Percentiles rank a stretch among this genome's conserved stretches.
These are phyloP conservation scores for Fusarium sulawesiense DNA, from an alignment of 2,329 filamentous ascomycete genomes.

Conservation along the genomic window DNA sequence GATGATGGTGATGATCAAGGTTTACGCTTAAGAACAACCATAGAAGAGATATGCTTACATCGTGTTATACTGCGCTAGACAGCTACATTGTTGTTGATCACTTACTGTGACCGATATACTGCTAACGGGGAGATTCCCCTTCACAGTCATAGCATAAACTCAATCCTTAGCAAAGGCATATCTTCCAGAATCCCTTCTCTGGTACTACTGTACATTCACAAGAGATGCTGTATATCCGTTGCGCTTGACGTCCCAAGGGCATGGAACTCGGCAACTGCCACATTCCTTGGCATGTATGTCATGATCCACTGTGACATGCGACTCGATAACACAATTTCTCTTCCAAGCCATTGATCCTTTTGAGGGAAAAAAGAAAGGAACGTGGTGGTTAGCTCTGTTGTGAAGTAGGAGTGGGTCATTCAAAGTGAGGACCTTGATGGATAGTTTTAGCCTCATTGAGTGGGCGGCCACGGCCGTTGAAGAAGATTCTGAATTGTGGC, in stretches of 20 bases:
- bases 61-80: not conserved
- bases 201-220: not conserved
- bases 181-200: not conserved
- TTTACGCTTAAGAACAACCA: conserved; percentile 1
- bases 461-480: conserved; percentile 5
- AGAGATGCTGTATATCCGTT: not conserved
- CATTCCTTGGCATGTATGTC: conserved; percentile 25
- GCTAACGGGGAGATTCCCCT: conserved; percentile 3
- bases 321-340: conserved; percentile 3
- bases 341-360: not conserved
- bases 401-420: conserved; percentile 41
- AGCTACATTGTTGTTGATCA: not conserved
- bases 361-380: not conserved
- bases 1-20: not conserved
- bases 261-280: conserved; percentile 38
- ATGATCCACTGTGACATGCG: conserved; percentile 17
- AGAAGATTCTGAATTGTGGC: conserved; percentile 28
- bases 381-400: conserved; percentile 12
- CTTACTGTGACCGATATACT: not conserved
- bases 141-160: not conserved
- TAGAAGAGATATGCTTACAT: not conserved
- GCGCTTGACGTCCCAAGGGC: conserved; percentile 5
- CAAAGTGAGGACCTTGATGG: conserved; percentile 49
- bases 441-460: conserved; percentile 27
- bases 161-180: not conserved